A percentile compares a stretch with the other conserved stretches of the same genome.
These are phyloP conservation scores for Irpex lacteus DNA, from an alignment of 1,284 basidiomycete genomes.

Conservation along the genomic window DNA sequence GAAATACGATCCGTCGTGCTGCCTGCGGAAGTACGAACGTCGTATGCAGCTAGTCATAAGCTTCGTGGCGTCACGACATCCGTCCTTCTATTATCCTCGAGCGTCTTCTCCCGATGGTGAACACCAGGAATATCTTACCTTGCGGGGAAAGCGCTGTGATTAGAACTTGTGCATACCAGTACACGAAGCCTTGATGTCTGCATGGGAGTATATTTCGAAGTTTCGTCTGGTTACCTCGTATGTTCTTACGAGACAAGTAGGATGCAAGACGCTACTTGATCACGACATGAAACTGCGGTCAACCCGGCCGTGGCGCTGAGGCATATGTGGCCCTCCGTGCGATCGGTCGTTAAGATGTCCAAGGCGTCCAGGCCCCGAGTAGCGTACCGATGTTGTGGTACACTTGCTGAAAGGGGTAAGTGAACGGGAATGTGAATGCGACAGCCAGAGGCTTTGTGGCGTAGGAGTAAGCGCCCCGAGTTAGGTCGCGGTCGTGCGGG, in stretches of 20 bases:
- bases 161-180: not conserved
- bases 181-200: no score
- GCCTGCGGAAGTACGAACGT: not conserved
- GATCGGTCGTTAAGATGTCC: not conserved
- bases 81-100: not conserved
- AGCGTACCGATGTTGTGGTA: not conserved
- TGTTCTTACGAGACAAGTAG: no score
- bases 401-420: not conserved
- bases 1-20: not conserved
- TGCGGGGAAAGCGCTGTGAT: not conserved
- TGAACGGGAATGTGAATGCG: not conserved
- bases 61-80: not conserved
- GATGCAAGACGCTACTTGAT: not conserved
- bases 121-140: not conserved
- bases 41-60: not conserved
- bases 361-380: not conserved
- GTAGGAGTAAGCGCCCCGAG: not conserved
- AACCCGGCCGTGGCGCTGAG: not conserved
- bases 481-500: no score
- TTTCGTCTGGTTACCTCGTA: no score
- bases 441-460: not conserved
- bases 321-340: not conserved
- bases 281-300: not conserved
- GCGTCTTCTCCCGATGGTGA: not conserved
- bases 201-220: no score